Conservation (phyloP, 2,329 filamentous ascomycete genomes). For the Hypomyces perniciosus region DNA sequence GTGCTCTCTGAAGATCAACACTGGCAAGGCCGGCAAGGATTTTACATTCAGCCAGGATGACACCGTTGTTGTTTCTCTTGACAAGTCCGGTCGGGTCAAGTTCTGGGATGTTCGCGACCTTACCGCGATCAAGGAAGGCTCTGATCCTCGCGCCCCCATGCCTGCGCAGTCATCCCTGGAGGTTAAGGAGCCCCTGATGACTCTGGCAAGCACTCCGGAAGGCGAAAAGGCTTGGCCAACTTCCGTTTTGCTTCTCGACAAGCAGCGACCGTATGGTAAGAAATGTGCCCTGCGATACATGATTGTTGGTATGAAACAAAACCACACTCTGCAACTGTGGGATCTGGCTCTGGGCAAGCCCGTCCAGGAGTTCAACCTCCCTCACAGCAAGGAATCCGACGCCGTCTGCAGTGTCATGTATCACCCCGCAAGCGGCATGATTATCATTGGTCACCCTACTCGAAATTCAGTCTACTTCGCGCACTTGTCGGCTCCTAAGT, state of each 20-base stretch:
- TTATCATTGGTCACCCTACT: constrained; percentile 91
- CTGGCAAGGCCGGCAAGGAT: constrained; percentile 96
- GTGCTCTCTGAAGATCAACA: constrained; percentile 87
- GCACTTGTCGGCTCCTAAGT: constrained; percentile 89
- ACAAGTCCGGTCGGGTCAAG: constrained; percentile 93
- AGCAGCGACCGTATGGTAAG: constrained; percentile 87
- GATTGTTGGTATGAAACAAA: constrained; percentile 97
- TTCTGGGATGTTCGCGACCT: constrained; percentile 96
- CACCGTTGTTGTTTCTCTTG: constrained; percentile 85
- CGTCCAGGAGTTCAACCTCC: constrained; percentile 94
- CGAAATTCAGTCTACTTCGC: constrained; percentile 97
- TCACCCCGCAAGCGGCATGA: constrained; percentile 85
- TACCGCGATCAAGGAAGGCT: constrained; percentile 47
- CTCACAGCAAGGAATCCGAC: constrained; percentile 92
- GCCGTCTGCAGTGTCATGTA: constrained; percentile 97
- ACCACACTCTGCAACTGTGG: constrained; percentile 97
- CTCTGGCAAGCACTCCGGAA: constrained; percentile 77
- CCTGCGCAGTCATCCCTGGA: constrained; percentile 59
- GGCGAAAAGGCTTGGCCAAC: constrained; percentile 95
- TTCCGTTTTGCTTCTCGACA: constrained; percentile 92
- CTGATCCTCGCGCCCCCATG: constrained; percentile 44
- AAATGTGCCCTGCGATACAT: constrained; percentile 87
- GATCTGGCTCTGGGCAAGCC: constrained; percentile 92
- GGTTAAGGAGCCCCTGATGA: constrained; percentile 79
- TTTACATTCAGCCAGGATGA: constrained; percentile 98